These are phyloP conservation scores for Ustilago vetiveriae DNA, from an alignment of 1,284 basidiomycete species.

Conservation along the genomic window DNA sequence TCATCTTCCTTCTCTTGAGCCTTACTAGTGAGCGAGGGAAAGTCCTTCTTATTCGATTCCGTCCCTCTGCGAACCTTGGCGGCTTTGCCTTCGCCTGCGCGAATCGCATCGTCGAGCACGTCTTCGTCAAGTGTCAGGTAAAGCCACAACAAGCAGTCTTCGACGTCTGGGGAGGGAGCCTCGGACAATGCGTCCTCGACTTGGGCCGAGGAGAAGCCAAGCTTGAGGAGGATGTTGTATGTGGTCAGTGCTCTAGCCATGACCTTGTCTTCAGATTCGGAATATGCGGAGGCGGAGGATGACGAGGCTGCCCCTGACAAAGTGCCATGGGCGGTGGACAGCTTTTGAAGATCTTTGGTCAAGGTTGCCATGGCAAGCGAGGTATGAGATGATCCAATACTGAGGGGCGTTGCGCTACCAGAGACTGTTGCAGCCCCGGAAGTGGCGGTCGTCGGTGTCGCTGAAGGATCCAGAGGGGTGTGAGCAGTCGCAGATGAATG, in stretches of 20 bases:
- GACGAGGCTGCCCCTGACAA: constrained; percentile 9
- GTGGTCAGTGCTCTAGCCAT: constrained; percentile 79
- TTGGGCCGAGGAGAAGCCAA: constrained; percentile 80
- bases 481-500: constrained; percentile 3
- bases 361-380: constrained; percentile 44
- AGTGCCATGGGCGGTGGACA: constrained; percentile 15
- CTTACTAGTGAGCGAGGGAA: constrained; percentile 19
- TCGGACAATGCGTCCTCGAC: constrained; percentile 77
- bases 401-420: constrained; percentile 39
- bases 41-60: constrained; percentile 14
- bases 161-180: constrained; percentile 76
- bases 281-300: constrained; percentile 20
- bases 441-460: constrained; percentile 22
- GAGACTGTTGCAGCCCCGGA: constrained; percentile 22
- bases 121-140: constrained; percentile 70
- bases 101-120: constrained; percentile 73
- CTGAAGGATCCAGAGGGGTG: constrained; percentile 6
- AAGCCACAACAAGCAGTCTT: constrained; percentile 78
- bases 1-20: constrained; percentile 20
- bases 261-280: constrained; percentile 70
- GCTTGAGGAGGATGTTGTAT: constrained; percentile 81
- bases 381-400: constrained; percentile 27
- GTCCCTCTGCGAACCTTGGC: constrained; percentile 48
- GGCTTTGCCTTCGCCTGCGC: constrained; percentile 67
- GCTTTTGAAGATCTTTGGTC: constrained; percentile 40